Percentiles rank a stretch among this genome's conserved stretches.
Evolutionary conservation across 139 green algal species (phyloP).

Genomic region (Micromonas pusilla): DNA sequence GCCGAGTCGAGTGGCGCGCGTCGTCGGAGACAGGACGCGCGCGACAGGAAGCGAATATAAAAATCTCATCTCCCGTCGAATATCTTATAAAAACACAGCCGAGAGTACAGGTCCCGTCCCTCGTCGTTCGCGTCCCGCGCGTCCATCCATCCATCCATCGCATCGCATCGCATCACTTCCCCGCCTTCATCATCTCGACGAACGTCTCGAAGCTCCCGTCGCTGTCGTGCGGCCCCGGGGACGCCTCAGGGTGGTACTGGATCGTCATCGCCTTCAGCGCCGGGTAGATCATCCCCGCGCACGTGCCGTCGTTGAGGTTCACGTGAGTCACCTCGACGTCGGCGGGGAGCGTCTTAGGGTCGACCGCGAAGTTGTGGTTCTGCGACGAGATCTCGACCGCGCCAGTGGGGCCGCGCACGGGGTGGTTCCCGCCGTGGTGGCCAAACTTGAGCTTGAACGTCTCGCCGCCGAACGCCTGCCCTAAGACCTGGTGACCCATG

Average conservation of each 20-base stretch:
- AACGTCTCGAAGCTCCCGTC: slow-evolving; percentile 52
- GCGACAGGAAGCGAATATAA: too few species aligned
- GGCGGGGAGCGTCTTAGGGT: slow-evolving; percentile 74
- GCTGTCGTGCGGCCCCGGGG: slow-evolving; percentile 90
- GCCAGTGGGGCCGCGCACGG: slow-evolving; percentile 73
- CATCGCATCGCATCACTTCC: neutral
- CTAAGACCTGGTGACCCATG: slow-evolving; percentile 99
- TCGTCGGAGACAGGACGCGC: too few species aligned
- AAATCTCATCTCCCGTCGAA: too few species aligned
- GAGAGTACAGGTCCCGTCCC: too few species aligned
- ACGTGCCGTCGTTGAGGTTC: slow-evolving; percentile 99
- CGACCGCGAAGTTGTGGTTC: slow-evolving; percentile 99
- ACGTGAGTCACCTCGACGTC: slow-evolving; percentile 89
- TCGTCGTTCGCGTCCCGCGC: too few species aligned
- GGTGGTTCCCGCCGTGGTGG: slow-evolving; percentile 98
- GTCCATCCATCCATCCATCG: too few species aligned
- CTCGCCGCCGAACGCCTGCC: slow-evolving; percentile 87
- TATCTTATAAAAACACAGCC: too few species aligned
- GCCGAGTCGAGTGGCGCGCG: too few species aligned
- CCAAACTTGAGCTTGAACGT: slow-evolving; percentile 99
- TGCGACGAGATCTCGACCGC: slow-evolving; percentile 59
- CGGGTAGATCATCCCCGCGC: slow-evolving; percentile 64
- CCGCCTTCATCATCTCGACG: slow-evolving; percentile 23
- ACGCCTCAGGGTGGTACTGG: slow-evolving; percentile 98
- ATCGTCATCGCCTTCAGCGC: slow-evolving; percentile 84